Base-by-base conservation (phyloP, 768 basidiomycete genomes). In the Suillus subalutaceus region DNA sequence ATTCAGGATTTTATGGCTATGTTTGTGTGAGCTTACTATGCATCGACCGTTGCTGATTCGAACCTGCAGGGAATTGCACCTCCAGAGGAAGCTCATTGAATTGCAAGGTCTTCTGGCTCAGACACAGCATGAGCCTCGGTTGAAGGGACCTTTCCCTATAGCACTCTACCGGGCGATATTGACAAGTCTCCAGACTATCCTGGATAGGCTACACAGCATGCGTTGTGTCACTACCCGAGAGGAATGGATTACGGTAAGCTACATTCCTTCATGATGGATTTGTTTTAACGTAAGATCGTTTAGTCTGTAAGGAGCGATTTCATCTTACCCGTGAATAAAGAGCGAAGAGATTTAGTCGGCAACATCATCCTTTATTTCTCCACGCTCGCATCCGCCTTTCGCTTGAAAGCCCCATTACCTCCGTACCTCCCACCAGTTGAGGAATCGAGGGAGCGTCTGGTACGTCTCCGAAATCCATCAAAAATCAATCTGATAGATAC, bases 341-440 rank as follows among this genome's bases (percentile, higher is more conserved):
- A 97, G 71, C 85, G 97, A 26, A 88, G 91, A 4, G 96, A 97
- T 74, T 94, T 99, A 93, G 94, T 89, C 57, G 96, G 96, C 44
- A 97, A 94, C 76, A 92, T 98, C 67, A 91, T 99, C 65, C 85
- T 99, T 12, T 94, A 90, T 75, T 91, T 95, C 74, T 92, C 93
- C 1, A 87, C 86, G 0, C 82, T 96, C 38, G 87, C 93, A 4
- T 86, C 91, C 2, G 90, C 91, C 1, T 93, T 96, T 75, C 82
- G 88, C 20, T 81, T 94, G 50, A 97, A 97, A 73, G 89, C 94
- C 6, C 97, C 97, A 2, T 81, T 99, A n/a, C 96, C 97, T 0
- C 95, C 97, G 0, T 98, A 96, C 75, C 85, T 99, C 0, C 97
- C 97, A 3, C 96, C 96, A 0, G 97, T 92, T 0, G 96, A 97